Evolutionary conservation across 2,329 filamentous ascomycete species (phyloP), one percentile per base, ranked within the genome.

Genomic region (Cladosporium sp.): DNA sequence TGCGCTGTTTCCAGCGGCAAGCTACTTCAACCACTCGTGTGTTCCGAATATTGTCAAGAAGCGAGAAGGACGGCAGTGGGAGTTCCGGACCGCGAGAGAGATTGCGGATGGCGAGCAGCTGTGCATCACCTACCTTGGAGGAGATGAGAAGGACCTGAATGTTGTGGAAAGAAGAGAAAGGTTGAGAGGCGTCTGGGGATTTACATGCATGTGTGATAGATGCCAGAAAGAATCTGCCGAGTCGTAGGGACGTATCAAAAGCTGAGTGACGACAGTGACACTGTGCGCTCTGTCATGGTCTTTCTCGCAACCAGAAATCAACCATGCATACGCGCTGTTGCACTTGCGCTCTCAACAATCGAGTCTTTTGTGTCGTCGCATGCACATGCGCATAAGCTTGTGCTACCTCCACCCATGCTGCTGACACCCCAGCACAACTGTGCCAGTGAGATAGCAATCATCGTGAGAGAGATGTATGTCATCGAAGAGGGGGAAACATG

Each of bases 1-100:
- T 51, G 77, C 74, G 0, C 72, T 79, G 36, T 80, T 77, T 72
- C 75, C 77, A 0, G 66, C 67, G 5, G 77, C 78, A 0, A 76
- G 73, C 61, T 80, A 78, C 66, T 80, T 79, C 69, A 80, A 80
- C 54, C 78, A 80, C 61, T 75, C 72, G 5, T 80, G 78, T 64
- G 65, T 54, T 15, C 76, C 77, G 22, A 80, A 76, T 43, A 61
- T 80, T 1, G 66, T 65, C 45, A 80, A 80, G 70, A 66, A 62
- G 40, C 67, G 78, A 9, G 66, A 67, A 1, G 77, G 77, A 0
- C 64, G 74, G 38, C 60, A 50, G 22, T 80, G 78, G 78, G 59
- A 67, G 42, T 80, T 80, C 54, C 64, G 67, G 39, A 66, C 74
- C 2, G 69, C 61, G 0, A 62, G 65, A 59, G 70, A 75, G 36